These are phyloP conservation scores for Serendipita vermifera DNA, from an alignment of 768 basidiomycete species.

Conservation along the genomic window DNA sequence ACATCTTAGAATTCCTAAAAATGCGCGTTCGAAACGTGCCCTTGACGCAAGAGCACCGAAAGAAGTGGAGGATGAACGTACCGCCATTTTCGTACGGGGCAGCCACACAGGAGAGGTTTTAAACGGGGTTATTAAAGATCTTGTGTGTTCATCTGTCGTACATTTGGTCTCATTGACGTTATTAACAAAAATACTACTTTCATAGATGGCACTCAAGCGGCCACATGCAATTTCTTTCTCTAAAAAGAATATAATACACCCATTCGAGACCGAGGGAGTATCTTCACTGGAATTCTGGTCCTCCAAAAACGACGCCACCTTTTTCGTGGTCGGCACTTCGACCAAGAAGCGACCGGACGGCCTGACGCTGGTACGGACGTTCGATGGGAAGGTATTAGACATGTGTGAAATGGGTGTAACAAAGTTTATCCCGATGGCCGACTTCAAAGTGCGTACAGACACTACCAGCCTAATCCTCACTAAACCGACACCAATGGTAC, in stretches of 20 bases:
- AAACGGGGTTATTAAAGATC: conserved; percentile 70
- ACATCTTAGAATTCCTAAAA: conserved; percentile 85
- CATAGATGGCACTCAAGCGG: conserved; percentile 84
- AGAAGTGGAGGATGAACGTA: conserved; percentile 77
- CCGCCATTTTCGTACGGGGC: conserved; percentile 80
- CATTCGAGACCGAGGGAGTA: conserved; percentile 61
- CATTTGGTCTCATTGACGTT: neutral
- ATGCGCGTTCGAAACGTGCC: conserved; percentile 87
- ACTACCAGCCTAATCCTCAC: no score
- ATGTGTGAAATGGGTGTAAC: conserved; percentile 93
- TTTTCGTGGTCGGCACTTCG: conserved; percentile 83
- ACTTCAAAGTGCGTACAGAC: conserved; percentile 68
- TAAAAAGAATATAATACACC: conserved; percentile 82
- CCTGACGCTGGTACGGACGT: conserved; percentile 75
- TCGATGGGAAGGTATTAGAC: conserved; percentile 73
- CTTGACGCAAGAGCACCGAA: conserved; percentile 79
- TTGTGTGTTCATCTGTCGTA: conserved; percentile 39
- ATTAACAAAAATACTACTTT: neutral
- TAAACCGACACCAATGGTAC: no score
- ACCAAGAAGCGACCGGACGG: conserved; percentile 91
- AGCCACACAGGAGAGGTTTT: conserved; percentile 74
- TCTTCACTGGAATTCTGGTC: conserved; percentile 87
- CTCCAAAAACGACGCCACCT: conserved; percentile 81
- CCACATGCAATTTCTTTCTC: conserved; percentile 85
- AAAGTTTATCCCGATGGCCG: conserved; percentile 59